A percentile compares a stretch with the other conserved stretches of the same genome.
These are phyloP conservation scores for Platanus orientalis DNA, from an alignment of 164 flowering plant species.

Conservation along the genomic window DNA sequence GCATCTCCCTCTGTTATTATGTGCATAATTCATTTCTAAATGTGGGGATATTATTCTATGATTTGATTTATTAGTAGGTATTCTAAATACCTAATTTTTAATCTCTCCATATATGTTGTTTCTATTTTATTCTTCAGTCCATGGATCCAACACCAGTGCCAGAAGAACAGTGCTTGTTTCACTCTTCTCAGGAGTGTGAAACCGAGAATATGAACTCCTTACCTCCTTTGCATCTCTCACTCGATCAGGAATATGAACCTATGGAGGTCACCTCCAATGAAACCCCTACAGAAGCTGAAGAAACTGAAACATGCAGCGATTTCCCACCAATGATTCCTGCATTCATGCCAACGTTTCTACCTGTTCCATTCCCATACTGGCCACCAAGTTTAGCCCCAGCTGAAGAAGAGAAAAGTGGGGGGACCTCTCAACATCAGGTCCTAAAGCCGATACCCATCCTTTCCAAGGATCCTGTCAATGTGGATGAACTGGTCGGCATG, in stretches of 20 bases:
- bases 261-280: slow-evolving; percentile 46
- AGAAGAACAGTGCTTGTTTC: slow-evolving; percentile 26
- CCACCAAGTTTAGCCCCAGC: slow-evolving; percentile 27
- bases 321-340: slow-evolving; percentile 39
- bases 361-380: slow-evolving; percentile 58
- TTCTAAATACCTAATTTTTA: no score
- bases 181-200: slow-evolving; percentile 34
- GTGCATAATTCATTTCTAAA: neutral
- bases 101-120: neutral
- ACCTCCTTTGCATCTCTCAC: slow-evolving; percentile 54
- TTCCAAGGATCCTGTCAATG: slow-evolving; percentile 64
- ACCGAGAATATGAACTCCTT: slow-evolving; percentile 25
- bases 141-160: slow-evolving; percentile 34
- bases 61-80: no score
- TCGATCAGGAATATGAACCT: slow-evolving; percentile 40
- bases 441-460: slow-evolving; percentile 64
- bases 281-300: slow-evolving; percentile 29
- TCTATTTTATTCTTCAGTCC: slow-evolving; percentile 29
- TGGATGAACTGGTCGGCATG: slow-evolving; percentile 79
- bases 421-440: slow-evolving; percentile 51
- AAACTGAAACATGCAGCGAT: slow-evolving; percentile 18
- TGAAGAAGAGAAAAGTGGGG: slow-evolving; percentile 27
- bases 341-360: slow-evolving; percentile 48
- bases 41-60: no score
- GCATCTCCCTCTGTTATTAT: neutral